Conservation (phyloP, 176 grass and related monocot genomes). For the Rhynchospora tenuis region DNA sequence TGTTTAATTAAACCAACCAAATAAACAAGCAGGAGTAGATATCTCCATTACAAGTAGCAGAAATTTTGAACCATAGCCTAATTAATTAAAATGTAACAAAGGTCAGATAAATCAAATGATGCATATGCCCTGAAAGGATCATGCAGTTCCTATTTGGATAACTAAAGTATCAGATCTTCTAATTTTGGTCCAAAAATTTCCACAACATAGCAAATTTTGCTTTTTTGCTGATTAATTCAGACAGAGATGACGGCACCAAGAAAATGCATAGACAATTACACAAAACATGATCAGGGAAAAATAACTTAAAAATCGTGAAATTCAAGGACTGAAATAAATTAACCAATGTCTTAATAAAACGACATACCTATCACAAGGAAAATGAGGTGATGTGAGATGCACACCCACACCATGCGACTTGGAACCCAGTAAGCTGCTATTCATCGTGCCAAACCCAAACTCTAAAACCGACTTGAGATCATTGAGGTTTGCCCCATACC, state of each 20-base stretch:
- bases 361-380: slow-evolving; percentile 44
- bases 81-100: background rate
- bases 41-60: background rate
- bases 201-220: background rate
- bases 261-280: background rate
- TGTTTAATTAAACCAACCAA: background rate
- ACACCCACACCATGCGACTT: slow-evolving; percentile 55
- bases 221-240: background rate
- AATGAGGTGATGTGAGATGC: slow-evolving; percentile 61
- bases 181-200: background rate
- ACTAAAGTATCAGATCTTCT: background rate
- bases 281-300: background rate
- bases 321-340: background rate
- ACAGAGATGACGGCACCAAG: background rate
- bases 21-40: background rate
- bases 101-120: background rate
- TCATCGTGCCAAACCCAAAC: slow-evolving; percentile 34
- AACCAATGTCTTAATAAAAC: background rate
- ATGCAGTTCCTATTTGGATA: background rate
- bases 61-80: background rate
- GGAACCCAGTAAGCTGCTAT: slow-evolving; percentile 26
- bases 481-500: slow-evolving; percentile 46
- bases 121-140: background rate
- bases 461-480: slow-evolving; percentile 41
- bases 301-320: background rate